Percentiles rank a stretch among this genome's conserved stretches.
phyloP scores from a whole-genome alignment of 2,329 filamentous ascomycete species.

The Hansfordia pulvinata region DNA sequence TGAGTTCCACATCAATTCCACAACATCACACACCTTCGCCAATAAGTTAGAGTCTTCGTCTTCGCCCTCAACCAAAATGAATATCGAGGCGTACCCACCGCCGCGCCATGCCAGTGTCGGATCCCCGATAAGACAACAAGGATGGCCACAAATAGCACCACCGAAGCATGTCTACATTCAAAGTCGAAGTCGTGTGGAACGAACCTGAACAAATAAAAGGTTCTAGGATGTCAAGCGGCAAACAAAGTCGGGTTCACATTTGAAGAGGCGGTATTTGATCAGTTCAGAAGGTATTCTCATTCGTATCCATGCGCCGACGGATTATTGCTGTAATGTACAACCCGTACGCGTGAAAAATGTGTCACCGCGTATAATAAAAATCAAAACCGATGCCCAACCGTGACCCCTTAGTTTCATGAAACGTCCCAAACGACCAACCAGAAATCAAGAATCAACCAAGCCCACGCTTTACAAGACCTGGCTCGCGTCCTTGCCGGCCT shows the following conservation, averaged over 20 bases:
- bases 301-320: slow-evolving; percentile 54
- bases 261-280: slow-evolving; percentile 4
- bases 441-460: slow-evolving; percentile 41
- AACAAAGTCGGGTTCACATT: not conserved
- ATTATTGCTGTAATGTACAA: slow-evolving; percentile 53
- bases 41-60: no score
- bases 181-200: no score
- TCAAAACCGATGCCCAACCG: slow-evolving; percentile 61
- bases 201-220: no score
- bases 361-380: no score
- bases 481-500: slow-evolving; percentile 83
- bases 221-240: not conserved
- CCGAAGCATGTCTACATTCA: no score
- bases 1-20: no score
- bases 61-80: no score
- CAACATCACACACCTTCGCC: no score
- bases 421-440: slow-evolving; percentile 51
- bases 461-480: slow-evolving; percentile 70
- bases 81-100: no score
- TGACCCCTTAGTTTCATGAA: slow-evolving; percentile 73
- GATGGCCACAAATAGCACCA: no score
- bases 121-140: no score
- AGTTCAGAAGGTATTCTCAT: slow-evolving; percentile 42
- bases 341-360: slow-evolving; percentile 37
- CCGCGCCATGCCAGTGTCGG: no score